Percentiles rank a stretch among this genome's conserved stretches.
phyloP scores from a whole-genome alignment of 371 early-diverging fungal species.

The Rhizomucor miehei region DNA sequence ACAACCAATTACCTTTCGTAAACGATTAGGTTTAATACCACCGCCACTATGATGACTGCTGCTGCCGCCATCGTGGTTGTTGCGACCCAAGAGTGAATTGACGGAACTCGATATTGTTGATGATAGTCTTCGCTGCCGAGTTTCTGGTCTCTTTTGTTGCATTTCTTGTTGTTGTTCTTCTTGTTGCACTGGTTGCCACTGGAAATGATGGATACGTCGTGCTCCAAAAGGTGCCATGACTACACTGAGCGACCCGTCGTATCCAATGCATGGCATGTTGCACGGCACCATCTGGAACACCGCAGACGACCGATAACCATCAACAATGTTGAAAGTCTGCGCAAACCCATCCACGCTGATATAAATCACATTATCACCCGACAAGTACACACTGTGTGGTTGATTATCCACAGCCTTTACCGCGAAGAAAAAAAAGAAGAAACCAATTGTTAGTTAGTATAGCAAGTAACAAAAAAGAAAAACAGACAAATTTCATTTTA shows the following conservation, averaged over 20 bases:
- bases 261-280: constrained; percentile 39
- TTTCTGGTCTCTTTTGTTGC: background rate
- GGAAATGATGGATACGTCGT: constrained; percentile 35
- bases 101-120: background rate
- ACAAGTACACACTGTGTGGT: constrained; percentile 41
- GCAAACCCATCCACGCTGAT: constrained; percentile 39
- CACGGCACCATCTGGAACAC: constrained; percentile 25
- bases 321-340: constrained; percentile 31
- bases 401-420: constrained; percentile 47
- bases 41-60: constrained; percentile 1
- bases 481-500: background rate
- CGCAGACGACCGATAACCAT: constrained; percentile 11
- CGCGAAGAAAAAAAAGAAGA: too few relatives aligned
- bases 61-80: constrained; percentile 1
- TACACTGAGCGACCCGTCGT: constrained; percentile 33
- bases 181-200: constrained; percentile 16
- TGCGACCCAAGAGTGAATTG: background rate
- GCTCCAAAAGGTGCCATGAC: constrained; percentile 37
- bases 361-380: constrained; percentile 31
- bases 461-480: background rate
- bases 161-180: background rate
- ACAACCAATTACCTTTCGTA: too few relatives aligned
- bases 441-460: background rate
- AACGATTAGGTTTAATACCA: too few relatives aligned
- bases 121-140: constrained; percentile 6